These are phyloP conservation scores for Erysimum cheiranthoides DNA, from an alignment of 345 rosid genomes.

Conservation along the genomic window DNA sequence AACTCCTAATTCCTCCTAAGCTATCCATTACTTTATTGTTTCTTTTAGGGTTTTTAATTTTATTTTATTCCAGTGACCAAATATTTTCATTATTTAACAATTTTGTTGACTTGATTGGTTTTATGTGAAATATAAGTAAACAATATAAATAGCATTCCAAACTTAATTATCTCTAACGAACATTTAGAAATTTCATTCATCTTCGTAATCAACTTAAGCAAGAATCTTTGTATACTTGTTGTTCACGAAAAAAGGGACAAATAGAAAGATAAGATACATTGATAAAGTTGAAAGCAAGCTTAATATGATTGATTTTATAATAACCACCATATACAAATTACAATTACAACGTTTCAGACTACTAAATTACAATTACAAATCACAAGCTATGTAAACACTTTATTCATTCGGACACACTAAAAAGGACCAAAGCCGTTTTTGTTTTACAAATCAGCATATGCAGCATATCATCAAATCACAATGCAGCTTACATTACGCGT, in stretches of 20 bases:
- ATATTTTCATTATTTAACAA: neutral
- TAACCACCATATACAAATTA: neutral
- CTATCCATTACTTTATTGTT: slow-evolving; percentile 36
- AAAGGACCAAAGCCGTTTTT: slow-evolving; percentile 36
- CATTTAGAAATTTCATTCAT: too few species aligned
- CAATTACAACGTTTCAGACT: slow-evolving; percentile 25
- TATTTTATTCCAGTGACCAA: neutral
- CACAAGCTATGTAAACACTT: slow-evolving; percentile 26
- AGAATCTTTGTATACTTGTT: neutral
- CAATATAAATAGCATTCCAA: too few species aligned
- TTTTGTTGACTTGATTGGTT: slow-evolving; percentile 5
- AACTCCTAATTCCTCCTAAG: slow-evolving; percentile 40
- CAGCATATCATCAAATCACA: slow-evolving; percentile 45
- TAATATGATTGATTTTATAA: neutral
- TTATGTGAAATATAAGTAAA: neutral
- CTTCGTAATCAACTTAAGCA: too few species aligned
- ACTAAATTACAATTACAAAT: slow-evolving; percentile 14
- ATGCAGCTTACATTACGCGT: slow-evolving; percentile 37
- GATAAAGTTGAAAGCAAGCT: slow-evolving; percentile 30
- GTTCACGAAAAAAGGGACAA: neutral
- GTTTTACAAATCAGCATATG: slow-evolving; percentile 45
- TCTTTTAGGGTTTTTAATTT: too few species aligned
- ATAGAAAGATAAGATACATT: neutral
- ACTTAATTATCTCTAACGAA: too few species aligned
- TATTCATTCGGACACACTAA: slow-evolving; percentile 15